Base-by-base conservation (phyloP, 75 land plant species). In the Chamaecyparis obtusa region DNA sequence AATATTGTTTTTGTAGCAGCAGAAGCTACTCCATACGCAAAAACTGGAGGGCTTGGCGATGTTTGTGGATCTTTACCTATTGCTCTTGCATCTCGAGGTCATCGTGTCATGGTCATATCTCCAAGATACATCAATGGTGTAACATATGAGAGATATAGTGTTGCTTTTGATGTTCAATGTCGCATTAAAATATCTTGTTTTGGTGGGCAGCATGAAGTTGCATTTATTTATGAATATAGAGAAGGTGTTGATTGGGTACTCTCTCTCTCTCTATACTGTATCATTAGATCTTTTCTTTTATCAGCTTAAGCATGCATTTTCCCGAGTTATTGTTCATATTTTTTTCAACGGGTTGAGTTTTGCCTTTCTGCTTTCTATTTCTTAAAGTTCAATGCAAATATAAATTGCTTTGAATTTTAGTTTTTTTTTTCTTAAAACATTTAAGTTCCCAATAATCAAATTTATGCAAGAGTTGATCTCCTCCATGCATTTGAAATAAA, bases 1-100 rank as follows among this genome's bases (percentile, higher is more conserved):
- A 98, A 88, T 79, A 89, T 98, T 86, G 90, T 98, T 32, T 96
- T 98, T 87, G 99, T 94, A 8, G 89, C 99, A 43, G 82, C 99
- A n/a, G 99, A 98, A 84, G 98, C 92, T 51, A 98, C 95, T 60
- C 99, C 99, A 16, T 97, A 97, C 87, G 96, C 98, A 36, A 97
- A 97, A 86, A 95, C 98, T 14, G 99, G 99, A 55, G 99, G 99
- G 13, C 89, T 98, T 55, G 98, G 96, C 54, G 99, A 98, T 86
- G 99, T 98, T 30, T 95, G 97, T 91, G 99, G 99, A 15, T 96
- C 99, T 69, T 86, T 98, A 85, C 99, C 99, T 33, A 89, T 96
- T 69, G 96, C 96, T 4, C 91, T 98, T 74, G 99, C 99, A 84
- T 85, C 89, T 80, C 94, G 97, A 27, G 99, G 99, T 14, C 95